Evolutionary conservation across 2,329 filamentous ascomycete genomes (phyloP), one percentile per base, ranked within the genome.

Genomic region (Pseudocercospora pini-densiflorae): DNA sequence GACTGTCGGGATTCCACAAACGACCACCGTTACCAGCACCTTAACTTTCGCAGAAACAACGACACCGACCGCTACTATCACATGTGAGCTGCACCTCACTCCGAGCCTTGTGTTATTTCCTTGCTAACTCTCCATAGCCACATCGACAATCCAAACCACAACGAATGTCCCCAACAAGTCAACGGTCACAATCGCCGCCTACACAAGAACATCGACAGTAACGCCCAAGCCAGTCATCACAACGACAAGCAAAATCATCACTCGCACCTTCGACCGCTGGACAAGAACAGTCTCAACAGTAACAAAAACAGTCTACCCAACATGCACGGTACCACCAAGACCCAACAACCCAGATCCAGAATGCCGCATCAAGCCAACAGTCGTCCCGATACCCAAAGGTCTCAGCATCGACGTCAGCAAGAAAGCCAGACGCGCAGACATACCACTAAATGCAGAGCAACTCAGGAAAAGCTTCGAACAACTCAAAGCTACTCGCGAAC

Each of bases 291-390:
- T 69, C 9, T 65, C 53, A 16, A 61, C 70, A n/a, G 45, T 67
- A 10, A 74, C 70, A 1, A 74, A 76, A 55, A 81, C 80, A 0
- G 72, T 74, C 1, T 78, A 77, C 4, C 77, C 79, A 14, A 76
- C 74, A 6, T 82, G 80, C 74, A 80, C 66, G 16, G 45, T 68
- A 0, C 66, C 66, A 2, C 29, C 55, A 31, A 54, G 63, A 24
- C 63, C 66, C 5, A 23, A 45, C 14, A 33, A 53, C 1, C 59
- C 61, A 47, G 66, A 68, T 36, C 66, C 65, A 31, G 33, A 24
- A 2, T 61, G 57, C 51, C 78, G 74, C 14, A 61, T 79, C 24
- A 74, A 71, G 10, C 68, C 68, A 23, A 69, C 66, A 23, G 69
- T 66, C 10, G 61, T 69, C 29, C 58, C 65, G 7, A 62, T 68